These are phyloP conservation scores for Fragaria vesca DNA, from an alignment of 306 rosid species.

Conservation along the genomic window DNA sequence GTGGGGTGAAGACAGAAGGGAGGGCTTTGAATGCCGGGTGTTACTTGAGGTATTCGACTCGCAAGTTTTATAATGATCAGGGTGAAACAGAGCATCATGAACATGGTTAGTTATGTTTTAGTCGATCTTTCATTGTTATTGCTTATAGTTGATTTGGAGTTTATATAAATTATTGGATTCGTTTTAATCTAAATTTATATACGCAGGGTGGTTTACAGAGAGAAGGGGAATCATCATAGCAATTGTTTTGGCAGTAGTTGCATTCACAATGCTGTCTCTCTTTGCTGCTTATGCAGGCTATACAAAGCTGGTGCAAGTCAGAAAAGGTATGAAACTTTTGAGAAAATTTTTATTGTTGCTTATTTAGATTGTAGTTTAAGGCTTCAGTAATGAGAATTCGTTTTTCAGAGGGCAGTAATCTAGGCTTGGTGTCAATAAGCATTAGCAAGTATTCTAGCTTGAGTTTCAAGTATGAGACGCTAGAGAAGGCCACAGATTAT, in stretches of 20 bases:
- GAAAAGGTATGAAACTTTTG: slow-evolving; percentile 30
- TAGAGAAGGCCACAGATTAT: slow-evolving; percentile 78
- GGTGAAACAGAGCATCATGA: slow-evolving; percentile 15
- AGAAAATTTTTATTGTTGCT: not conserved
- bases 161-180: too few species aligned
- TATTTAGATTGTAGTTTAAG: not conserved
- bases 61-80: slow-evolving; percentile 43
- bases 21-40: slow-evolving; percentile 80
- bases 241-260: slow-evolving; percentile 49
- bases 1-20: slow-evolving; percentile 62
- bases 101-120: slow-evolving; percentile 27
- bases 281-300: slow-evolving; percentile 53
- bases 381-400: not conserved
- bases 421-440: slow-evolving; percentile 35
- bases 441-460: slow-evolving; percentile 48
- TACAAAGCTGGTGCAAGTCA: slow-evolving; percentile 40
- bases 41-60: slow-evolving; percentile 71
- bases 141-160: not conserved
- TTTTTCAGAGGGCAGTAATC: slow-evolving; percentile 34
- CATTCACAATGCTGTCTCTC: slow-evolving; percentile 47
- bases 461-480: slow-evolving; percentile 71
- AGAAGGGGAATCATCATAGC: slow-evolving; percentile 47
- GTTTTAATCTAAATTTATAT: not conserved
- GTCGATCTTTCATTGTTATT: not conserved
- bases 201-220: slow-evolving; percentile 43